Evolutionary conservation across 768 basidiomycete genomes (phyloP).

Genomic region (Termitomyces sp.): DNA sequence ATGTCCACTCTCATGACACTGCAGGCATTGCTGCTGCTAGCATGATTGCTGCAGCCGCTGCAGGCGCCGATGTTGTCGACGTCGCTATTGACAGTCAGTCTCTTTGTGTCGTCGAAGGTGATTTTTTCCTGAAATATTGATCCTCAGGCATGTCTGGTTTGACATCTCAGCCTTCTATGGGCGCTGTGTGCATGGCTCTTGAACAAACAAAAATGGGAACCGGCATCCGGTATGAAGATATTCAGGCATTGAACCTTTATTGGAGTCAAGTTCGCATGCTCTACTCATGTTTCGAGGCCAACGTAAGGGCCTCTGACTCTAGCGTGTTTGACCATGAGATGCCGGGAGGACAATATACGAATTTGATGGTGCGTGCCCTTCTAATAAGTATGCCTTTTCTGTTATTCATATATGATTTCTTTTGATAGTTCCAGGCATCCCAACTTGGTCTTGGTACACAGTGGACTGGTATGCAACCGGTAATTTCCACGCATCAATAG

Average conservation of each 20-base stretch:
- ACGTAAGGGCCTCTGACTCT: conserved; percentile 94
- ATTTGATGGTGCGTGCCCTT: conserved; percentile 63
- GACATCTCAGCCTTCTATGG: conserved; percentile 99
- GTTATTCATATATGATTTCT: conserved; percentile 10
- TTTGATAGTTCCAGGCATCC: conserved; percentile 88
- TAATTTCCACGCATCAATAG: conserved; percentile 5
- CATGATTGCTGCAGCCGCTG: conserved; percentile 92
- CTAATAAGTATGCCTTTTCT: conserved; percentile 10
- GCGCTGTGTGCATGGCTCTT: conserved; percentile 89
- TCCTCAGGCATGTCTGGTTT: conserved; percentile 90
- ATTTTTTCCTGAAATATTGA: conserved; percentile 3
- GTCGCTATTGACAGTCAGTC: conserved; percentile 95
- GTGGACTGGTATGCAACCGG: conserved; percentile 63
- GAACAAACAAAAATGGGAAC: conserved; percentile 94
- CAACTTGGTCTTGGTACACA: conserved; percentile 96
- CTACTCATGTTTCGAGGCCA: conserved; percentile 97
- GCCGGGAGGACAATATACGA: conserved; percentile 96
- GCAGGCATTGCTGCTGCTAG: conserved; percentile 97
- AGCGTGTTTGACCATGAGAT: conserved; percentile 99
- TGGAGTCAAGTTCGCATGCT: conserved; percentile 97
- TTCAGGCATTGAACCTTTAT: conserved; percentile 95
- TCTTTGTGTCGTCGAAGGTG: background rate
- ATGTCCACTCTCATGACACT: conserved; percentile 99
- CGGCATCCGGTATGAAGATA: conserved; percentile 94
- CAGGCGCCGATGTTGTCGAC: conserved; percentile 98